Conservation (phyloP, 2,329 filamentous ascomycete species). For the Talaromyces sp. region DNA sequence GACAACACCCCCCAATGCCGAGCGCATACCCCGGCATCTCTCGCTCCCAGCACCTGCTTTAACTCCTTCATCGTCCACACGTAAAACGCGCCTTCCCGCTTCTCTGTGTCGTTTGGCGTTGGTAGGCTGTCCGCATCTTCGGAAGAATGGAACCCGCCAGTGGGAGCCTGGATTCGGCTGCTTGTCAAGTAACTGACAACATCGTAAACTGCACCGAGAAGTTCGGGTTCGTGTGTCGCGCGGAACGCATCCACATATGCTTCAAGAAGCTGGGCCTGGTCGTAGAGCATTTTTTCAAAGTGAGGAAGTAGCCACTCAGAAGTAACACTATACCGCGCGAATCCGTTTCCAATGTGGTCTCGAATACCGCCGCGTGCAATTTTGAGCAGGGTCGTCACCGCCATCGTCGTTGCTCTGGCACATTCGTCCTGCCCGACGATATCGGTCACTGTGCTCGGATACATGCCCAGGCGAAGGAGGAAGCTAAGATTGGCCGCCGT, state of each 20-base stretch:
- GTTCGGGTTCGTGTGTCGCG: conserved; percentile 61
- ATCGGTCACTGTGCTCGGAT: conserved; percentile 68
- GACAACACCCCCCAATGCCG: conserved; percentile 78
- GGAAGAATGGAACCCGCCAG: conserved; percentile 77
- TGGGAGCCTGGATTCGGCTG: conserved; percentile 59
- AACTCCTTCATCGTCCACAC: conserved; percentile 90
- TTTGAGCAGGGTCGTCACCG: conserved; percentile 69
- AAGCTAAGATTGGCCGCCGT: conserved; percentile 83
- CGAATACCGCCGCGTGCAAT: conserved; percentile 70
- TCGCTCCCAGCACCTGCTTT: conserved; percentile 64
- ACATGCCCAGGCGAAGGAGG: conserved; percentile 67
- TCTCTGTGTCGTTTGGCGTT: conserved; percentile 68
- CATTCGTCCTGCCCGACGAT: conserved; percentile 83
- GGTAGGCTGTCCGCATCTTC: conserved; percentile 86
- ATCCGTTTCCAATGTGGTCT: conserved; percentile 72
- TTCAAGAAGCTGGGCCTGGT: conserved; percentile 79
- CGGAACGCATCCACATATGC: conserved; percentile 85
- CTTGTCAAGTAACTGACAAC: conserved; percentile 81
- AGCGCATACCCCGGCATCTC: conserved; percentile 68
- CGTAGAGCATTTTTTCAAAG: conserved; percentile 95
- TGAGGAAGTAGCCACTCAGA: conserved; percentile 89
- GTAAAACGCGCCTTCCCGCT: conserved; percentile 89
- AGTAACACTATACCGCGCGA: conserved; percentile 83
- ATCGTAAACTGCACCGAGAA: conserved; percentile 73
- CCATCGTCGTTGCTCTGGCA: conserved; percentile 69